Conservation (phyloP, 257 asterid genomes). For the Osmanthus fragrans region DNA sequence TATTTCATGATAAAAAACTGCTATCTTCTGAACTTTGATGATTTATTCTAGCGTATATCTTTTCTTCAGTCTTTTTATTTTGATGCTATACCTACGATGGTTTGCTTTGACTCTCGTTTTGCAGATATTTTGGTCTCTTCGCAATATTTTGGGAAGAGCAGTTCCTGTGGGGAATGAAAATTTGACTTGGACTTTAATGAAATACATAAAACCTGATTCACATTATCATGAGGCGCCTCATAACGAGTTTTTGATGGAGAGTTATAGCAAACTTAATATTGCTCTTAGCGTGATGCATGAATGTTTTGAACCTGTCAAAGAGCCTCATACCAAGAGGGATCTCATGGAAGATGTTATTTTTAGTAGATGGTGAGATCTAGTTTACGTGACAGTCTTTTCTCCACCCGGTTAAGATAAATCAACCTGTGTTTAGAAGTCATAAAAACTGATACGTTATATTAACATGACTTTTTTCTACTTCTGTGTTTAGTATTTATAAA, state of each 20-base stretch:
- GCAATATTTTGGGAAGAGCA: conserved; percentile 52
- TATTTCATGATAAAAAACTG: neutral
- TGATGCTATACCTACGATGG: neutral
- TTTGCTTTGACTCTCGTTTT: conserved; percentile 14
- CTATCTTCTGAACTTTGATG: conserved; percentile 4
- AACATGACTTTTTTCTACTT: neutral
- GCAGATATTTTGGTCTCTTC: conserved; percentile 74
- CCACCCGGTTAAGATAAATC: neutral
- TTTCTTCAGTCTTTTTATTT: neutral
- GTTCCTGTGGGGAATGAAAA: conserved; percentile 52
- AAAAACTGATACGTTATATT: neutral
- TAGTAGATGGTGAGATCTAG: conserved; percentile 58
- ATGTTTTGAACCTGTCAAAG: conserved; percentile 82
- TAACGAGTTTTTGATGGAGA: conserved; percentile 45
- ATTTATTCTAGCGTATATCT: neutral
- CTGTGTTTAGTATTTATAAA: neutral
- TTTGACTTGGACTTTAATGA: conserved; percentile 73
- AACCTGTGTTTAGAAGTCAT: neutral
- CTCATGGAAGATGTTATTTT: conserved; percentile 83
- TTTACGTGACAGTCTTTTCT: neutral
- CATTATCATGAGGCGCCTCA: conserved; percentile 29
- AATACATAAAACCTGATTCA: conserved; percentile 42
- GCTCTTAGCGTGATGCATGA: conserved; percentile 91
- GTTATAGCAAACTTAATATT: conserved; percentile 62
- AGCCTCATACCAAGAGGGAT: conserved; percentile 69